Conservation (phyloP, 257 asterid genomes). For the Solanum gracilifrons region DNA sequence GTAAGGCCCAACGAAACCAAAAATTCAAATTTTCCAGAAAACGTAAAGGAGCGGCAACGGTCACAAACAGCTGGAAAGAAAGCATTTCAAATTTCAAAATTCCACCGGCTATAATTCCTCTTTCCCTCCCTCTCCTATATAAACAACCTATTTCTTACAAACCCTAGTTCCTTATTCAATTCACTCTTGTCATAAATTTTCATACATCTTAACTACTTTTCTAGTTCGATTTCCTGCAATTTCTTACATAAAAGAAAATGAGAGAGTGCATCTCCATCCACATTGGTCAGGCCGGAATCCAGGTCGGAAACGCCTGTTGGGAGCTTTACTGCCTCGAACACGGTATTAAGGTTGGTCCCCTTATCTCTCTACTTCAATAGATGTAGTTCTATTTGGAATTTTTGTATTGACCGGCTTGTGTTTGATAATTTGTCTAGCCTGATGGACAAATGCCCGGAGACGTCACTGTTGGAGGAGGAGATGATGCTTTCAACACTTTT, state of each 20-base stretch:
- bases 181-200: not conserved
- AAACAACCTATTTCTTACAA: not conserved
- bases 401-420: not conserved
- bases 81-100: not conserved
- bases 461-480: slow-evolving; percentile 83
- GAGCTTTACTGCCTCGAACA: slow-evolving; percentile 95
- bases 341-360: slow-evolving; percentile 50
- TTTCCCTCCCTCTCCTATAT: not conserved
- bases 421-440: slow-evolving; percentile 27
- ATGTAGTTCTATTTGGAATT: not conserved
- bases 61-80: not conserved
- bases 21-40: not conserved
- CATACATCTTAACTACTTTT: not conserved
- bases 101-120: too few relatives aligned
- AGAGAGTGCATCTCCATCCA: slow-evolving; percentile 97
- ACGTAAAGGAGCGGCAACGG: not conserved
- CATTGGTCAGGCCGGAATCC: slow-evolving; percentile 97
- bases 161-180: not conserved
- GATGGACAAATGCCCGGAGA: slow-evolving; percentile 95
- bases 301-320: slow-evolving; percentile 95
- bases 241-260: slow-evolving; percentile 24
- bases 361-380: not conserved
- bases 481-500: slow-evolving; percentile 91
- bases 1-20: not conserved
- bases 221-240: not conserved